Evolutionary conservation across 306 rosid species (phyloP).

Genomic region (Prunus dulcis): DNA sequence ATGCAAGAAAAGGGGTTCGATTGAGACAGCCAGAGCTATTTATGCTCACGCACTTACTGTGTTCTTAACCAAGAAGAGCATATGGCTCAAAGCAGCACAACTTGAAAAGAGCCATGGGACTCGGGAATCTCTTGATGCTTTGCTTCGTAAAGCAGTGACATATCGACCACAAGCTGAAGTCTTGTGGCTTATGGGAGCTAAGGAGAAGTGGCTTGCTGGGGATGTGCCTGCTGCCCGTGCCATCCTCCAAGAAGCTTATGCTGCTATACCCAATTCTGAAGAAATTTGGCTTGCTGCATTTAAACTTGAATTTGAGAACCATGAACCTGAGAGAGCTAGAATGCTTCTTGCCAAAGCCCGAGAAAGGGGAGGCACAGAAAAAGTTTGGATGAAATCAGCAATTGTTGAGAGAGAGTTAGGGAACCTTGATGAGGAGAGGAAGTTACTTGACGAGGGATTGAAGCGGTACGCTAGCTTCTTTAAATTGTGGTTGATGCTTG

Average conservation of each 20-base stretch:
- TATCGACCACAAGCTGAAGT: constrained; percentile 96
- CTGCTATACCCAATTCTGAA: constrained; percentile 90
- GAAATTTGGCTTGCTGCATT: constrained; percentile 96
- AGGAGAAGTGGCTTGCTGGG: constrained; percentile 98
- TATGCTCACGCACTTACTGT: constrained; percentile 83
- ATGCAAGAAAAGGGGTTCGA: constrained; percentile 88
- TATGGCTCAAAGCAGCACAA: constrained; percentile 95
- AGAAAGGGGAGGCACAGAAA: constrained; percentile 87
- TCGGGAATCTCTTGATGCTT: constrained; percentile 83
- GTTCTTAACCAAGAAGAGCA: constrained; percentile 85
- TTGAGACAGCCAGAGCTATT: constrained; percentile 89
- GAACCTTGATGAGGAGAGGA: constrained; percentile 68
- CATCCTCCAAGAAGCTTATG: constrained; percentile 90
- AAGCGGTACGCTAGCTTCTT: constrained; percentile 71
- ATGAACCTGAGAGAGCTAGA: constrained; percentile 94
- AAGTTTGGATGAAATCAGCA: constrained; percentile 95
- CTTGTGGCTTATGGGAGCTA: constrained; percentile 97
- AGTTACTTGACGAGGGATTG: constrained; percentile 75
- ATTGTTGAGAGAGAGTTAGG: constrained; percentile 90
- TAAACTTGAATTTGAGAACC: constrained; percentile 89
- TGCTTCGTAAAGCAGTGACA: constrained; percentile 79
- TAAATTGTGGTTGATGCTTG: constrained; percentile 93
- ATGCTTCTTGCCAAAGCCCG: constrained; percentile 89
- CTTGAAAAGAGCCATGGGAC: constrained; percentile 94
- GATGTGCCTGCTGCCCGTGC: constrained; percentile 87